Conservation (phyloP, 1,284 basidiomycete genomes). For the Megacollybia platyphylla region DNA sequence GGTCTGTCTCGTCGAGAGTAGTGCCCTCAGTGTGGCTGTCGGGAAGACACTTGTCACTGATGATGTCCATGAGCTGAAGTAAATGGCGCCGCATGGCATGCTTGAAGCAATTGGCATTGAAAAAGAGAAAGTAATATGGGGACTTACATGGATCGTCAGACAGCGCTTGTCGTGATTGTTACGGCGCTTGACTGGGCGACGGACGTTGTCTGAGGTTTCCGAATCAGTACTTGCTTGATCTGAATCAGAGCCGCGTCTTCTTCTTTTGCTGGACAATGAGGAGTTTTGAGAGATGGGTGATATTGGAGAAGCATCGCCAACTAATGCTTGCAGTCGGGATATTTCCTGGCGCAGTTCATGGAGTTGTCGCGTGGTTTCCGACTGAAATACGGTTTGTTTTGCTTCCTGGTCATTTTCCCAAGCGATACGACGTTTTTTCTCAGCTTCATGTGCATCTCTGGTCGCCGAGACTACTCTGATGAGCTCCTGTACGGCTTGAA, state of each 20-base stretch:
- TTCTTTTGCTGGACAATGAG: slow-evolving; percentile 14
- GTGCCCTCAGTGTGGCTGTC: slow-evolving; percentile 44
- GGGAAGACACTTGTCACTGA: slow-evolving; percentile 43
- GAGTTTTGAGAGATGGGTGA: slow-evolving; percentile 18
- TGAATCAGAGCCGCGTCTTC: too few relatives aligned
- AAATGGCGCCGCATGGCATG: slow-evolving; percentile 58
- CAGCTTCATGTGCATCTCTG: slow-evolving; percentile 43
- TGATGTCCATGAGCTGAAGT: slow-evolving; percentile 40
- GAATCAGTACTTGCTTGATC: slow-evolving; percentile 19
- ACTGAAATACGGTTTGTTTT: slow-evolving; percentile 36
- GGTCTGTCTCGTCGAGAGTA: slow-evolving; percentile 25
- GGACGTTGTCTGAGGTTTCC: slow-evolving; percentile 17
- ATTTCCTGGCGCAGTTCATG: slow-evolving; percentile 49
- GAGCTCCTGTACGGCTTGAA: slow-evolving; percentile 43
- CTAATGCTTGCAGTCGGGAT: slow-evolving; percentile 29
- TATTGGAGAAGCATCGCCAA: slow-evolving; percentile 16
- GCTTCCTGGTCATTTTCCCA: slow-evolving; percentile 64
- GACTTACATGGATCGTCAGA: slow-evolving; percentile 49
- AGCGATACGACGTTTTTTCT: slow-evolving; percentile 37
- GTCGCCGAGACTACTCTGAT: slow-evolving; percentile 38
- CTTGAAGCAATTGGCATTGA: slow-evolving; percentile 19
- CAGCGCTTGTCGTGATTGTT: slow-evolving; percentile 51
- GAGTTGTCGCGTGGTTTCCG: slow-evolving; percentile 46
- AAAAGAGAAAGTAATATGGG: slow-evolving; percentile 4
- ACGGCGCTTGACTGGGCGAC: slow-evolving; percentile 27